Conservation (phyloP, 345 rosid species). For the Acer campestre region DNA sequence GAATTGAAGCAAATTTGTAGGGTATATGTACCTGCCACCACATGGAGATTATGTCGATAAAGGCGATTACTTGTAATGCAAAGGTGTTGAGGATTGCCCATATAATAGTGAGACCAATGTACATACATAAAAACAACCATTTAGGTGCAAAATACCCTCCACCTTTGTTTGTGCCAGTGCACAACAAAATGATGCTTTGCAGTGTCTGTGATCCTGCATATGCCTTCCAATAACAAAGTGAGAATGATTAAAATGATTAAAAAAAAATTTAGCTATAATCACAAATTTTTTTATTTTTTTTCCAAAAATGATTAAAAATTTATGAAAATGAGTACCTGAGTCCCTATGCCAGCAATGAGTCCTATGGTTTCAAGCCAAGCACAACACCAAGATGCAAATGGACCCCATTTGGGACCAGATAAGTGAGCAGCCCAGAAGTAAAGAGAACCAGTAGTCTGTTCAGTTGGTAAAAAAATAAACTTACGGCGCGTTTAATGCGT, state of each 20-base stretch:
- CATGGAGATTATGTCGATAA: slow-evolving; percentile 60
- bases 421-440: slow-evolving; percentile 74
- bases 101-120: slow-evolving; percentile 49
- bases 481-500: no score
- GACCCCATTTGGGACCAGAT: slow-evolving; percentile 70
- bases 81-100: slow-evolving; percentile 71
- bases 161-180: slow-evolving; percentile 57
- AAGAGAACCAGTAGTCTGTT: slow-evolving; percentile 72
- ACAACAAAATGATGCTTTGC: slow-evolving; percentile 59
- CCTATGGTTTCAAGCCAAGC: slow-evolving; percentile 75
- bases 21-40: slow-evolving; percentile 84
- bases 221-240: slow-evolving; percentile 37
- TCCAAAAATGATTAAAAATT: neutral
- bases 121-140: slow-evolving; percentile 60
- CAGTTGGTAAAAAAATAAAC: neutral
- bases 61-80: slow-evolving; percentile 60
- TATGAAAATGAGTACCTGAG: slow-evolving; percentile 44
- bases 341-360: slow-evolving; percentile 59
- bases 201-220: slow-evolving; percentile 65
- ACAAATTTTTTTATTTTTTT: neutral
- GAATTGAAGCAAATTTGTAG: neutral
- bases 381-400: slow-evolving; percentile 71
- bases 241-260: no score
- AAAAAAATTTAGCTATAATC: no score
- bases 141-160: slow-evolving; percentile 68